Conservation (phyloP, 495 filamentous ascomycete genomes). For the Penicillium canariense region DNA sequence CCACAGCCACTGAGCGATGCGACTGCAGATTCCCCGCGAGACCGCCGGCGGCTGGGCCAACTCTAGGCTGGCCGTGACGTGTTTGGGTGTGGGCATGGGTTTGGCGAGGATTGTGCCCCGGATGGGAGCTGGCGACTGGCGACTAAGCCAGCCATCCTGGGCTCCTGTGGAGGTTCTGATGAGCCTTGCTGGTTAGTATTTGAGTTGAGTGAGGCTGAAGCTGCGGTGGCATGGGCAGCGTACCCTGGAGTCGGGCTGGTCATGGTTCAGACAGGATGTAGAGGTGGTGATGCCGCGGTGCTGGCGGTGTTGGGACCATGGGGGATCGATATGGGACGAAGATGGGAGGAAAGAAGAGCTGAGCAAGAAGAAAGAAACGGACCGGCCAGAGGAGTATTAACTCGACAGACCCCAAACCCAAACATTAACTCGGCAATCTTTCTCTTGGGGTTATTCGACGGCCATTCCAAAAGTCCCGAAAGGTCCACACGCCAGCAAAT, state of each 20-base stretch:
- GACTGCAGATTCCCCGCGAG: constrained; percentile 14
- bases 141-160: neutral
- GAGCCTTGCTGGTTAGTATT: neutral
- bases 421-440: neutral
- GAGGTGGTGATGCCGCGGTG: neutral
- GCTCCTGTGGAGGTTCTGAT: neutral
- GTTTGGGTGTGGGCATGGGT: neutral
- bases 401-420: neutral
- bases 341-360: neutral
- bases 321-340: neutral
- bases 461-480: neutral
- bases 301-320: neutral
- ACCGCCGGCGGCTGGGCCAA: constrained; percentile 1
- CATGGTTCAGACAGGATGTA: neutral
- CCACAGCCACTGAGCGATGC: constrained; percentile 23
- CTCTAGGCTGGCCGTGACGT: neutral
- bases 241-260: neutral
- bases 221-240: neutral
- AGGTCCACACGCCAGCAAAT: neutral
- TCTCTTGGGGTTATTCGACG: neutral
- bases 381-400: neutral
- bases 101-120: neutral
- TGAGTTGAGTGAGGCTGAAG: neutral
- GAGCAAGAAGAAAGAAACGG: neutral
- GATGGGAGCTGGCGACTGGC: neutral